phyloP scores from a whole-genome alignment of 306 rosid species.

The Pyrus bretschneideri region DNA sequence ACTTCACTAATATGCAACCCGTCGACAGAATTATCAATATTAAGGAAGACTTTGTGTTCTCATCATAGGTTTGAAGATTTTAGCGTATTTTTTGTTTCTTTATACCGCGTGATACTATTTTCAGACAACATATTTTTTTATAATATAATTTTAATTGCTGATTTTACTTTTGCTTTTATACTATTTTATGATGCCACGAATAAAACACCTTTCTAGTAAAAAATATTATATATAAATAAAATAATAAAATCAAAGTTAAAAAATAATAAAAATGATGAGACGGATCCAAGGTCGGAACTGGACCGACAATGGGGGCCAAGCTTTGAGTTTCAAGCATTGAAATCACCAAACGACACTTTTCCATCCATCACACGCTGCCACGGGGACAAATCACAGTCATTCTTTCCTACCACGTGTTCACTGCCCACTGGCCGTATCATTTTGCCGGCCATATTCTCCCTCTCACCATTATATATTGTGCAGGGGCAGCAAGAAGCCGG shows the following conservation, averaged over 20 bases:
- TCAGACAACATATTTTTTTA: too few species aligned
- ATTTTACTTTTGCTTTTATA: too few species aligned
- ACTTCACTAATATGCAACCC: too few species aligned
- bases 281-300: not conserved
- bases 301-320: slow-evolving; percentile 16
- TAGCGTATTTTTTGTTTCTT: too few species aligned
- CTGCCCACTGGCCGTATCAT: not conserved
- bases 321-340: not conserved
- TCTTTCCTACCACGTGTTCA: slow-evolving; percentile 8
- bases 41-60: too few species aligned
- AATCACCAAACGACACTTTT: slow-evolving; percentile 24
- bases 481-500: not conserved
- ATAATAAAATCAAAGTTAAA: not conserved
- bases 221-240: not conserved
- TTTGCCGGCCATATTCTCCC: slow-evolving; percentile 14
- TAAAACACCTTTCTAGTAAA: too few species aligned
- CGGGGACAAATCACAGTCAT: slow-evolving; percentile 27
- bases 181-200: too few species aligned
- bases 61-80: too few species aligned
- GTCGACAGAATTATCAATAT: too few species aligned
- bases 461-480: slow-evolving; percentile 3
- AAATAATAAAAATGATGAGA: not conserved
- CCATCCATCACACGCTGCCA: slow-evolving; percentile 5
- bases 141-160: too few species aligned
- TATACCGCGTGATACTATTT: too few species aligned